These are phyloP conservation scores for Ilyonectria robusta DNA, from an alignment of 2,329 filamentous ascomycete species.

Conservation along the genomic window DNA sequence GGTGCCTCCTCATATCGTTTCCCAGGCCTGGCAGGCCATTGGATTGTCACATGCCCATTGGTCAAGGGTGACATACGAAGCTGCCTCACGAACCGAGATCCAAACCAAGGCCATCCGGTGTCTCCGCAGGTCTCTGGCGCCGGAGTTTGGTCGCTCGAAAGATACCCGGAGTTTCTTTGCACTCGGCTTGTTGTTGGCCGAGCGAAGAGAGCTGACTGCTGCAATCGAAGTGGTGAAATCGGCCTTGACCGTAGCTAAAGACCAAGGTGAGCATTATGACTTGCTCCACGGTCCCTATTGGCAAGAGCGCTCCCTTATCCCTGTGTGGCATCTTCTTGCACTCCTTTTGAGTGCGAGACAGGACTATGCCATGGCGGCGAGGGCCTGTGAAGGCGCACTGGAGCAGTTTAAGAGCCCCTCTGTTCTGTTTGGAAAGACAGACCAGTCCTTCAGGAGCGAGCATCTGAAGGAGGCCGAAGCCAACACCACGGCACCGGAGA, in stretches of 20 bases:
- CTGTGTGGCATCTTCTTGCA: conserved; percentile 92
- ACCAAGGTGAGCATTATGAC: conserved; percentile 60
- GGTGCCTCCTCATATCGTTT: conserved; percentile 74
- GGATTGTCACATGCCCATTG: conserved; percentile 90
- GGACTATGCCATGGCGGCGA: conserved; percentile 84
- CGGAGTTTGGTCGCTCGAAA: conserved; percentile 74
- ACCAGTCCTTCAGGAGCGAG: conserved; percentile 73
- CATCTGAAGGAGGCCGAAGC: conserved; percentile 72
- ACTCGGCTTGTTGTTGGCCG: conserved; percentile 87
- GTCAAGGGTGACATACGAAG: conserved; percentile 86
- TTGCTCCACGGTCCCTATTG: conserved; percentile 65
- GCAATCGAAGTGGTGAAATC: conserved; percentile 88
- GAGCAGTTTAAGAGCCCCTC: conserved; percentile 85
- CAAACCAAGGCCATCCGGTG: conserved; percentile 84
- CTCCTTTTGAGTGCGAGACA: conserved; percentile 89
- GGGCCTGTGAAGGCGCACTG: conserved; percentile 90
- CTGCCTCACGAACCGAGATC: conserved; percentile 77
- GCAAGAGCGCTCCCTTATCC: conserved; percentile 78
- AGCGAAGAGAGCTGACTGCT: conserved; percentile 83
- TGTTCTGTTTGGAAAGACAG: conserved; percentile 76
- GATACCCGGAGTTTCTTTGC: conserved; percentile 86
- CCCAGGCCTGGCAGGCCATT: conserved; percentile 85
- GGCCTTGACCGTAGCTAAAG: conserved; percentile 75
- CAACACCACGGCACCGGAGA: conserved; percentile 41
- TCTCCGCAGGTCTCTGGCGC: conserved; percentile 80